Base-by-base conservation (phyloP, 352 stramenopile species). In the Globisporangium iwayamae region DNA sequence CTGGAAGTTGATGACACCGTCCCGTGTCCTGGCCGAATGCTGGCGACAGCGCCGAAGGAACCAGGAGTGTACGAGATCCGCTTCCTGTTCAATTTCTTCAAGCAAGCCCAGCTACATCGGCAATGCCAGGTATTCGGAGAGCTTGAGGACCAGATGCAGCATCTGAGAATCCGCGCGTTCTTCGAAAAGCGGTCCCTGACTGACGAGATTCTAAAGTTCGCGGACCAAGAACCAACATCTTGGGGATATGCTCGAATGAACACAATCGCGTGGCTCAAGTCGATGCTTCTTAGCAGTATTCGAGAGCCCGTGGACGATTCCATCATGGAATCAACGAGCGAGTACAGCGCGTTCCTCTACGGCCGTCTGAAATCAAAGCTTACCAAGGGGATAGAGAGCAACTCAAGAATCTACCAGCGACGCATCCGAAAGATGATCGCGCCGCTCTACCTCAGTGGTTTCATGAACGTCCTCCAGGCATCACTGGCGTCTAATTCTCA, bases 41-140 rank as follows among this genome's bases (percentile, higher is more conserved):
- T 72, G 1, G 75, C 81, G 1, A 78, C 61, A 11, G 71, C 76
- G 0, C 76, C 79, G 11, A 67, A 62, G 8, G 76, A 88, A 34
- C 75, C 76, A 2, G 79, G 79, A 1, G 71, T 88, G 28, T 88
- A 88, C 63, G 79, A 88, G 56, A 78, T 88, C 20, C 79, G 76
- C 0, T 88, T 88, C 66, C 57, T 88, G 28, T 83, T 86, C 63
- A 88, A 88, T 53, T 86, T 85, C 51, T 88, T 85, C 55, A 82
- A 83, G 55, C 67, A 83, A 25, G 76, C 75, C 4, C 71, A 83
- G 36, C 54, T 88, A 0, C 79, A 88, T 70, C 75, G 79, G 4
- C 75, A 83, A 38, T 88, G 79, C 55, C 79, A 88, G 66, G 68
- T 78, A 2, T 86, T 86, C 64, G 76, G 79, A 1, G 61, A 74